A percentile compares a stretch with the other conserved stretches of the same genome.
Conservation (phyloP, 2,329 filamentous ascomycete species). For the Calycina herbarum region DNA sequence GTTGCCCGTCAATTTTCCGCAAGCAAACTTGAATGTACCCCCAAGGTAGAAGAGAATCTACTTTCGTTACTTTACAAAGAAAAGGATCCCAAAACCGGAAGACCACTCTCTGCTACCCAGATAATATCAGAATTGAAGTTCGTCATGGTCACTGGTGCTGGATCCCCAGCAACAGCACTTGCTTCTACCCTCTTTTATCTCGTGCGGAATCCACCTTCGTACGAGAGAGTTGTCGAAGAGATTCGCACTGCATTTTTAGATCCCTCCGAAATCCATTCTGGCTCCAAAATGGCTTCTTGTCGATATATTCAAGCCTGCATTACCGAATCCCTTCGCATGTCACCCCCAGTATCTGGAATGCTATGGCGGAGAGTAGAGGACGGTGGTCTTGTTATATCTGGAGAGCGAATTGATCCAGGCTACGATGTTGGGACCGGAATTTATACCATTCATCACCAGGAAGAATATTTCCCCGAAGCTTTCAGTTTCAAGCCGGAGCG, state of each 20-base stretch:
- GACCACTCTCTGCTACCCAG: neutral
- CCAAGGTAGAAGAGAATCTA: no score
- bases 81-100: no score
- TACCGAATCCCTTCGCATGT: neutral
- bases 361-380: neutral
- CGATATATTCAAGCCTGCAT: no score
- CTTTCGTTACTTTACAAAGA: no score
- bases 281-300: neutral
- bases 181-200: slow-evolving; percentile 23
- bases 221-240: slow-evolving; percentile 7
- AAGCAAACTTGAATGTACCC: no score
- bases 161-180: slow-evolving; percentile 40
- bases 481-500: neutral
- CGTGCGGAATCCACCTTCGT: neutral
- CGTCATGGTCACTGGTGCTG: slow-evolving; percentile 23
- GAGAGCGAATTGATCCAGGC: no score
- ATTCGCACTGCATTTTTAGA: slow-evolving; percentile 11
- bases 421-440: neutral
- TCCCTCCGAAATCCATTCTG: neutral
- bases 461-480: neutral
- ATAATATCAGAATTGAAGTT: neutral
- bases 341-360: neutral
- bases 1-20: no score
- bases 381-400: neutral
- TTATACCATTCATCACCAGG: neutral